Conservation (phyloP, 345 rosid genomes). For the Acer negundo region DNA sequence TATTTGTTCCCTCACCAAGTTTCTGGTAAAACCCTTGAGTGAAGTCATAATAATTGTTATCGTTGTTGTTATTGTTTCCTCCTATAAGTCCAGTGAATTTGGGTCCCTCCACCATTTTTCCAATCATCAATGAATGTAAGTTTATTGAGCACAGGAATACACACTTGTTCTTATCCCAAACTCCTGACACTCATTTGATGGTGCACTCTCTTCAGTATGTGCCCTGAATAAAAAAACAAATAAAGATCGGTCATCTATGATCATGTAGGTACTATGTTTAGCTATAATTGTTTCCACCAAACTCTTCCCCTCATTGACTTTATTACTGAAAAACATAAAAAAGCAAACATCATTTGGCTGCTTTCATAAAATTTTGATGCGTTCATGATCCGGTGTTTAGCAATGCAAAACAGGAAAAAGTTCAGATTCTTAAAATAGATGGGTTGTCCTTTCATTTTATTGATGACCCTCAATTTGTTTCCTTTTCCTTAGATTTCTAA, state of each 20-base stretch:
- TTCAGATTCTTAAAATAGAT: not conserved
- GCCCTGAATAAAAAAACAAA: conserved; percentile 1
- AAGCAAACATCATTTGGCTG: not conserved
- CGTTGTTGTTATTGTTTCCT: conserved; percentile 46
- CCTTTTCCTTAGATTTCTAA: not conserved
- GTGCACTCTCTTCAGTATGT: conserved; percentile 5
- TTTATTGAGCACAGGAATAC: conserved; percentile 13
- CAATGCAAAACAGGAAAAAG: not conserved
- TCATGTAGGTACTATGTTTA: not conserved
- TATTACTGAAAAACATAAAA: not conserved
- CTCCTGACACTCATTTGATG: conserved; percentile 25
- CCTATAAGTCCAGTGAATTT: conserved; percentile 52
- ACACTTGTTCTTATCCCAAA: conserved; percentile 18
- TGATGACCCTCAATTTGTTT: not conserved
- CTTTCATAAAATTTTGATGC: not conserved
- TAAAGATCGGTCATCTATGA: not conserved
- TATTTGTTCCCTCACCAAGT: conserved; percentile 67
- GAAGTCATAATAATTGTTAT: conserved; percentile 50
- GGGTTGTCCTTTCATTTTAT: not conserved
- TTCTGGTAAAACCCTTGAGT: conserved; percentile 62
- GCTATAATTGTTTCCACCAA: not conserved
- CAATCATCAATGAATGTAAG: conserved; percentile 37
- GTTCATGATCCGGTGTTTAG: not conserved
- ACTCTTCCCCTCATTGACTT: not conserved
- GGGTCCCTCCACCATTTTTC: conserved; percentile 61